phyloP scores from a whole-genome alignment of 345 rosid genomes.

The Toxicodendron radicans region DNA sequence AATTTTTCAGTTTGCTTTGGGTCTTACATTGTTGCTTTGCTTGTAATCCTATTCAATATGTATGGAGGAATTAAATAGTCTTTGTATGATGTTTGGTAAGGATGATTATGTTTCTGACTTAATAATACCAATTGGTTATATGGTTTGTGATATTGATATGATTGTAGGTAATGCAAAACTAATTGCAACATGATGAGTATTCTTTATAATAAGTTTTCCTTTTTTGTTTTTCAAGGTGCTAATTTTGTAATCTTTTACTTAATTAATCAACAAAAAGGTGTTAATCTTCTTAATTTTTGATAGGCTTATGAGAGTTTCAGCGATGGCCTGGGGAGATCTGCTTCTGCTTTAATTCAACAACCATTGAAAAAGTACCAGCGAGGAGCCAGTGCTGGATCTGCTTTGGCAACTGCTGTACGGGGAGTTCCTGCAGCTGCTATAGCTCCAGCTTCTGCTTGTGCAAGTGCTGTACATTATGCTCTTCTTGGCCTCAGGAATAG shows the following conservation, averaged over 20 bases:
- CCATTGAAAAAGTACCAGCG: constrained; percentile 81
- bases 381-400: constrained; percentile 84
- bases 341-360: constrained; percentile 78
- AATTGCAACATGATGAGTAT: not conserved
- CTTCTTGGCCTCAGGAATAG: constrained; percentile 93
- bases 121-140: not conserved
- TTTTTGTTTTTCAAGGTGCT: not conserved
- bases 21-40: not conserved
- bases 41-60: not conserved
- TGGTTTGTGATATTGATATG: not conserved
- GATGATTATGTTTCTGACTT: not conserved
- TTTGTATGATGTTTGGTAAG: not conserved
- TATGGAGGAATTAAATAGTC: no score
- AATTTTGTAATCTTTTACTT: not conserved
- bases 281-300: constrained; percentile 26
- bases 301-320: constrained; percentile 88
- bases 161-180: not conserved
- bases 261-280: not conserved
- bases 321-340: constrained; percentile 87
- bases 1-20: constrained; percentile 17
- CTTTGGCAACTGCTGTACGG: constrained; percentile 70
- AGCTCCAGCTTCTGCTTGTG: constrained; percentile 88
- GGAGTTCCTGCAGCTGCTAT: constrained; percentile 95
- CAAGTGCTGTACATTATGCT: constrained; percentile 72
- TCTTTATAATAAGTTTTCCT: not conserved